Evolutionary conservation across 441 rosid genomes (phyloP).

Genomic region (Codiaeum variegatum): DNA sequence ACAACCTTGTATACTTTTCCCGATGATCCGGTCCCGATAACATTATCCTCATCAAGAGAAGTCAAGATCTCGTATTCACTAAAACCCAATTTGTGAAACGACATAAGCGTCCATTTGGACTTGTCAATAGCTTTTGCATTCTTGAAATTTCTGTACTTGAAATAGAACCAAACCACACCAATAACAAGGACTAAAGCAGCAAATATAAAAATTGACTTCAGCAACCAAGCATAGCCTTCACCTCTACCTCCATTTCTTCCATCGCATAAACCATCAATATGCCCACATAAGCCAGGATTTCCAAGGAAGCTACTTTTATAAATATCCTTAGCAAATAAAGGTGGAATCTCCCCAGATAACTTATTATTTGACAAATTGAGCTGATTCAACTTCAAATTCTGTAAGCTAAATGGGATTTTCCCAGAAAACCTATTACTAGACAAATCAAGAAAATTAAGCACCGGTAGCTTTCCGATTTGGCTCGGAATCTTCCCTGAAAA

Average conservation of each 20-base stretch:
- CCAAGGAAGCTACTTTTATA: conserved; percentile 69
- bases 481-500: conserved; percentile 62
- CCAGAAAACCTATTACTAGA: conserved; percentile 66
- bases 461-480: conserved; percentile 65
- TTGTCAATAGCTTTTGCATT: conserved; percentile 57
- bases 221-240: conserved; percentile 64
- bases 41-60: conserved; percentile 82
- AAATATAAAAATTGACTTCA: conserved; percentile 62
- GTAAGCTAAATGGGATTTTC: conserved; percentile 55
- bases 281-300: conserved; percentile 79
- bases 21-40: conserved; percentile 78
- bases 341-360: conserved; percentile 65
- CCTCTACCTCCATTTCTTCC: conserved; percentile 39
- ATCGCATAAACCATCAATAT: conserved; percentile 59
- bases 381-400: conserved; percentile 83
- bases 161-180: conserved; percentile 77
- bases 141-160: conserved; percentile 65
- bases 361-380: conserved; percentile 71
- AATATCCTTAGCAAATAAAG: conserved; percentile 52
- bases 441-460: conserved; percentile 85
- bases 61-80: conserved; percentile 80
- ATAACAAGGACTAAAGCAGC: conserved; percentile 61
- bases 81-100: conserved; percentile 88
- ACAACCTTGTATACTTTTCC: conserved; percentile 95
- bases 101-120: conserved; percentile 91